phyloP scores from a whole-genome alignment of 2,329 filamentous ascomycete genomes.

The Colletotrichum musicola region DNA sequence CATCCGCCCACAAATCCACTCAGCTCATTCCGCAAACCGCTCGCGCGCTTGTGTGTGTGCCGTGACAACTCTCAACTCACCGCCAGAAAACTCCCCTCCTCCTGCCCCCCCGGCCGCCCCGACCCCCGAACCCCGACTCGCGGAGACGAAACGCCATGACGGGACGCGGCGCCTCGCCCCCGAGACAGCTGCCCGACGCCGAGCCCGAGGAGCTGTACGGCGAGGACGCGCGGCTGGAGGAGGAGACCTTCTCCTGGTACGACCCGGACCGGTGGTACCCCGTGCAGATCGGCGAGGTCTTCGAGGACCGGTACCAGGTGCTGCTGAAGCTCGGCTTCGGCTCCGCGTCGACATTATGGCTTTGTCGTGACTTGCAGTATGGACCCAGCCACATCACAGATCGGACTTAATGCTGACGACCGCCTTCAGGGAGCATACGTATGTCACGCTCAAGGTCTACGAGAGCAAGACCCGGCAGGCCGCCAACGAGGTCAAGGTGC shows the following conservation, averaged over 20 bases:
- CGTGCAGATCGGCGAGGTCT: slow-evolving; percentile 41
- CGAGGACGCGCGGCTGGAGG: slow-evolving; percentile 39
- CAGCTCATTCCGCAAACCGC: neutral
- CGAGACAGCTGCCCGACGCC: slow-evolving; percentile 16
- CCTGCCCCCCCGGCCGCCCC: neutral
- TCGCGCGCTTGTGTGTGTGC: neutral
- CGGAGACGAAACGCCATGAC: slow-evolving; percentile 4
- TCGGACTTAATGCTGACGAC: neutral
- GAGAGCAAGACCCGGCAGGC: slow-evolving; percentile 27
- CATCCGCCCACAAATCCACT: neutral
- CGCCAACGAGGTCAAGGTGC: slow-evolving; percentile 14
- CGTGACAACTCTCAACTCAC: neutral
- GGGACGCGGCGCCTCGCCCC: slow-evolving; percentile 23
- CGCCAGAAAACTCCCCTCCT: neutral
- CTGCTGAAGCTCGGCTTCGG: slow-evolving; percentile 46
- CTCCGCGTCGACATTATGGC: slow-evolving; percentile 44
- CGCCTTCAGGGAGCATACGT: slow-evolving; percentile 16
- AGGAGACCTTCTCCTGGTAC: slow-evolving; percentile 43
- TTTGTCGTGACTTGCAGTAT: slow-evolving; percentile 43
- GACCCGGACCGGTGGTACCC: slow-evolving; percentile 43
- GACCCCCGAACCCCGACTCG: neutral
- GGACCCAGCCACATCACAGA: neutral
- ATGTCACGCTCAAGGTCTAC: slow-evolving; percentile 34
- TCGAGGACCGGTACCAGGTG: slow-evolving; percentile 43
- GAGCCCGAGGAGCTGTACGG: slow-evolving; percentile 30